Evolutionary conservation across 1,139 yeast species (phyloP), one percentile per base, ranked within the genome.

Genomic region (Kodamaea ohmeri): DNA sequence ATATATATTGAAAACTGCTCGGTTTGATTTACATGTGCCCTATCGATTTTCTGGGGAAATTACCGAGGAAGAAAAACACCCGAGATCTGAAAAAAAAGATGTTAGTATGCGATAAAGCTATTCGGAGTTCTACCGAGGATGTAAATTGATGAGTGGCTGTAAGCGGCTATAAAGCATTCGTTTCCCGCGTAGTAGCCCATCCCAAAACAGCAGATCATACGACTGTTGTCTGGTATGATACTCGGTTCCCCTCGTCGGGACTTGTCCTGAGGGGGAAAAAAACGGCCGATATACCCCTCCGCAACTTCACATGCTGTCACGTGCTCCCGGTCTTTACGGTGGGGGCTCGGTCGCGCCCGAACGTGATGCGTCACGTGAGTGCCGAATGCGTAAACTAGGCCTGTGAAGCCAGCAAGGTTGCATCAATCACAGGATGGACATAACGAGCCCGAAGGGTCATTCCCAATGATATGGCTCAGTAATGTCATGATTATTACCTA

Each of bases 61-160:
- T 30, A 13, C 36, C 38, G 41, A 34, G 41, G 36, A 35, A 38
- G 32, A 37, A 26, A 19, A 3, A 28, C 12, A 28, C 12, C 32
- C 25, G 21, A 27, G 20, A 9, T 15, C 12, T 14, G 14, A 8
- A 14, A 14, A n/a, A 26, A 29, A 29, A 29, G 20, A 18, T 19
- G 32, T 6, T 13, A 25, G 14, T n/a, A n/a, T n/a, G n/a, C n/a
- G n/a, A n/a, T n/a, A n/a, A n/a, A n/a, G n/a, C n/a, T n/a, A n/a
- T 11, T 25, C 27, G 27, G 27, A 25, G 13, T 25, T 25, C 13
- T 9, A 9, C 27, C 27, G 27, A 8, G 27, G 27, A 25, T 25
- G 27, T 25, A 24, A 24, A 19, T 6, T 27, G 19, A 27, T 27
- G 9, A 20, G 22, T 20, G 22, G 22, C 22, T 6, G 8, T 9